Base-by-base conservation (phyloP, 2,329 filamentous ascomycete species). In the Cadophora gregata region DNA sequence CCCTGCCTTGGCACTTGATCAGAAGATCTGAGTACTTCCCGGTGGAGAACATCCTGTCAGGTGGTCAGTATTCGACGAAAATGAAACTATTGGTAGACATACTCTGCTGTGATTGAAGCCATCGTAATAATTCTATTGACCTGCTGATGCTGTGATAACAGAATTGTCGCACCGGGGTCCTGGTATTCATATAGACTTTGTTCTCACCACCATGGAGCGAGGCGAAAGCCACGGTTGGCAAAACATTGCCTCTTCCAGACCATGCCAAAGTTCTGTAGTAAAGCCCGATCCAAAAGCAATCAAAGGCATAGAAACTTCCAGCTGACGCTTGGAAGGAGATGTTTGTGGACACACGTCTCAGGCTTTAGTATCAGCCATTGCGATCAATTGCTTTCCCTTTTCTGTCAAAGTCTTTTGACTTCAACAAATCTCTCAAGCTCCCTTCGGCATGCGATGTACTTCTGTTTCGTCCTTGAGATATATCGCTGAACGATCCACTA, bases 381-480 rank as follows among this genome's bases (percentile, higher is more conserved):
- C 71, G 70, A 64, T 75, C 70, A 48, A 76, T 59, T 16, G 63
- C 63, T 50, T 78, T 78, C 19, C 75, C 75, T 62, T 77, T 78
- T 36, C 63, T 70, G 48, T 76, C 71, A 25, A 61, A 56, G 21
- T 80, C 76, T 3, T 76, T 75, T 6, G 75, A 74, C 69, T 79
- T 83, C 12, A 89, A 76, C 21, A 89, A 74, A 50, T 85, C 81
- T 63, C 85, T 80, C 25, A 89, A 77, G 63, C 83, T 87, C 1
- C 85, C 85, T 74, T 87, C 86, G 0, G 86, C 86, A 72, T 85
- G 81, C 0, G 67, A 83, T 81, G 62, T 76, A 73, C 51, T 77
- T 72, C 72, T 75, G 71, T 47, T 61, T 60, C 63, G 72, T 64
- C 68, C 74, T 66, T 48, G 69, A 64, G 62, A 70, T 10, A n/a